A percentile compares a stretch with the other conserved stretches of the same genome.
These are phyloP conservation scores for Citrullus amarus DNA, from an alignment of 306 rosid species.

Conservation along the genomic window DNA sequence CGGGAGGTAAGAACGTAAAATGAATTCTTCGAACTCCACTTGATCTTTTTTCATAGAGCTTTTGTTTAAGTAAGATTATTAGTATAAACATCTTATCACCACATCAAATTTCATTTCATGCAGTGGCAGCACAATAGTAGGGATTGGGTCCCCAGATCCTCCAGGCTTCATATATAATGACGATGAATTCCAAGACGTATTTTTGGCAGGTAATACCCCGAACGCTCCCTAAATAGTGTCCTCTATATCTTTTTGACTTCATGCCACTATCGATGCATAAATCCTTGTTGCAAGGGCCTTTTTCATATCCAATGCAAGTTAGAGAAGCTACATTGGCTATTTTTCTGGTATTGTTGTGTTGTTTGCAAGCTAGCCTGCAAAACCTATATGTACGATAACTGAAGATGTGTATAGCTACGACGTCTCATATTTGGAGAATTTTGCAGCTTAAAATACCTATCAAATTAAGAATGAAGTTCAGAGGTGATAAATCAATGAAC, in stretches of 20 bases:
- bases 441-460: not conserved
- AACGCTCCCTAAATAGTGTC: not conserved
- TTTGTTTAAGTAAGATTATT: not conserved
- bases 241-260: not conserved
- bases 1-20: conserved; percentile 52
- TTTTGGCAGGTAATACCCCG: conserved; percentile 65
- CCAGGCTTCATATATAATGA: conserved; percentile 81
- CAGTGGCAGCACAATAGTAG: conserved; percentile 99
- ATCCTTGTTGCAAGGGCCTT: not conserved
- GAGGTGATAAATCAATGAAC: not conserved
- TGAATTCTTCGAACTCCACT: conserved; percentile 3
- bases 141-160: conserved; percentile 93
- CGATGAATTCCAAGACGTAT: conserved; percentile 61
- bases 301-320: not conserved
- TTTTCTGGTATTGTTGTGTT: not conserved
- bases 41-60: not conserved
- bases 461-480: not conserved
- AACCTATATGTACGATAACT: not conserved
- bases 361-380: not conserved
- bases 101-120: conserved; percentile 12
- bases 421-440: not conserved
- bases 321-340: not conserved
- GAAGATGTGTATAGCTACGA: not conserved
- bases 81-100: not conserved
- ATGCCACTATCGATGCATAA: not conserved